A percentile compares a stretch with the other conserved stretches of the same genome.
These are phyloP conservation scores for Eucalyptus pauciflora DNA, from an alignment of 345 rosid genomes.

Conservation along the genomic window DNA sequence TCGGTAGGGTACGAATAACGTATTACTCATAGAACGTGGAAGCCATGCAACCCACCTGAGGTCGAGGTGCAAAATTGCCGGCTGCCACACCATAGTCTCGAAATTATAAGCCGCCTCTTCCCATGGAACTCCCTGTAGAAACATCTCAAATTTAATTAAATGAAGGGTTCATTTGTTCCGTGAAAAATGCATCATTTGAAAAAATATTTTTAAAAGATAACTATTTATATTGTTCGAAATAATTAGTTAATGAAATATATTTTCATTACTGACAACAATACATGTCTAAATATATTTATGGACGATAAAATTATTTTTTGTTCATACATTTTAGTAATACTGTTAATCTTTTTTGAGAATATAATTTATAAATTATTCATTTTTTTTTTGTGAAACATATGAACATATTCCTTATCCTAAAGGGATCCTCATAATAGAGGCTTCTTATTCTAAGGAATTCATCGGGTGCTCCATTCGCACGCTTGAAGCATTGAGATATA, in stretches of 20 bases:
- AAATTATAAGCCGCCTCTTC: background rate
- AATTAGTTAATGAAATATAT: background rate
- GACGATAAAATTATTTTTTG: accelerated
- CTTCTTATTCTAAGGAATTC: background rate
- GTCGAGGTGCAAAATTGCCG: background rate
- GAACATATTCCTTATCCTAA: background rate
- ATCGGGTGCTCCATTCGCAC: background rate
- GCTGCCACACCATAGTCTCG: background rate
- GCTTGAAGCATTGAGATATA: background rate
- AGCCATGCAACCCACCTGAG: background rate
- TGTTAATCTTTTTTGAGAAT: accelerated
- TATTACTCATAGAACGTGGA: background rate
- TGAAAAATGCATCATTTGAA: background rate
- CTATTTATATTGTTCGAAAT: accelerated
- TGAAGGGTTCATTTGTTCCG: accelerated
- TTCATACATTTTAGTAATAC: accelerated
- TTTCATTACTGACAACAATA: accelerated
- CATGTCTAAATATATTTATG: background rate
- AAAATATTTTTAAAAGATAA: background rate
- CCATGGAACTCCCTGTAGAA: background rate
- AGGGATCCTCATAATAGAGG: background rate
- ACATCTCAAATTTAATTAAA: background rate
- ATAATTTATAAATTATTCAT: background rate
- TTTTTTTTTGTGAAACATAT: background rate
- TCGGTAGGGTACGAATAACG: background rate